Percentiles rank a stretch among this genome's conserved stretches.
phyloP scores from a whole-genome alignment of 2,329 filamentous ascomycete genomes.

The Neopestalotiopsis rosae region DNA sequence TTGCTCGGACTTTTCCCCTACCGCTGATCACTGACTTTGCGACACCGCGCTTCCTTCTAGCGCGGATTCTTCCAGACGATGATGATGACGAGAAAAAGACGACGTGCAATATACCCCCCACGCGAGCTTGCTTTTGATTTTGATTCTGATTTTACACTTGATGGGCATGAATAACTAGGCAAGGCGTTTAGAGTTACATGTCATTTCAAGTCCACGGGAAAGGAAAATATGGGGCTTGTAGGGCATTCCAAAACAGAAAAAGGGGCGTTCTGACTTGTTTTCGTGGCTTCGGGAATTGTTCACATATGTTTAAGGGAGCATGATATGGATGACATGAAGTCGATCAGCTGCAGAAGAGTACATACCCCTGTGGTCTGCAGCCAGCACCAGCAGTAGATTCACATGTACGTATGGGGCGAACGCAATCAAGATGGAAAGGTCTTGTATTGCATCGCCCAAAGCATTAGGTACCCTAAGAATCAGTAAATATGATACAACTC shows the following conservation, averaged over 20 bases:
- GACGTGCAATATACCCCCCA: slow-evolving; percentile 8
- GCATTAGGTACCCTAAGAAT: too few species aligned
- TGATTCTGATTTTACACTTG: background rate
- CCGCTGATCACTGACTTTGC: background rate
- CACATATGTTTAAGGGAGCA: background rate
- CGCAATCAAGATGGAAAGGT: too few species aligned
- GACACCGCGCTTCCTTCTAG: background rate
- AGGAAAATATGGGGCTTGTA: background rate
- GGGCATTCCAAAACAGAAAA: background rate
- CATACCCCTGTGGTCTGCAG: too few species aligned
- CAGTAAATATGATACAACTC: too few species aligned
- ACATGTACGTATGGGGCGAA: too few species aligned
- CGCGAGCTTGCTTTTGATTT: slow-evolving; percentile 1
- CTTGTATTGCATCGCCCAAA: too few species aligned
- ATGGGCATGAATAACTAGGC: background rate
- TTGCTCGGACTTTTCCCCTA: background rate
- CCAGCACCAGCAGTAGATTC: too few species aligned
- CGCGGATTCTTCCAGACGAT: background rate
- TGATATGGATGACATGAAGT: background rate
- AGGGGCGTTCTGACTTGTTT: background rate
- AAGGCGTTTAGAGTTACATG: slow-evolving; percentile 4
- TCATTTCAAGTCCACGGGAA: background rate
- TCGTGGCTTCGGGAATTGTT: background rate
- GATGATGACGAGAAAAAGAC: background rate
- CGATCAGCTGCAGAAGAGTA: too few species aligned